phyloP scores from a whole-genome alignment of 2,329 filamentous ascomycete species.

The Macrophomina pseudophaseolina region DNA sequence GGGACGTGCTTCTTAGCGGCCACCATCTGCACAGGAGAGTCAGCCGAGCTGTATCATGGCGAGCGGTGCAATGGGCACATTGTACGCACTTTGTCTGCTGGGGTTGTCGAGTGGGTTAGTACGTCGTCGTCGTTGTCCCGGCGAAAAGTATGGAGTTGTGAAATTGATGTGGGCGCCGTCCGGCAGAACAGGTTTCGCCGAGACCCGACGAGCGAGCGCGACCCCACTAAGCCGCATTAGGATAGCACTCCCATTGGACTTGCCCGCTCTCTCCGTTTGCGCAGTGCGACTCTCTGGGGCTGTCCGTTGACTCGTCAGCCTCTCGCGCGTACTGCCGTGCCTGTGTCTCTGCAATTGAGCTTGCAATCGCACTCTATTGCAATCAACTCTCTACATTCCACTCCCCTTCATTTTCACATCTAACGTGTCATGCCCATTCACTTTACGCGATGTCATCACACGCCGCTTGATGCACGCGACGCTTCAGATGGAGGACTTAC shows the following conservation, averaged over 20 bases:
- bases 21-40: constrained; percentile 73
- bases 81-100: constrained; percentile 43
- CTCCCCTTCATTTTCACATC: background rate
- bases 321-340: too few species aligned
- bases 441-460: background rate
- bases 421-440: background rate
- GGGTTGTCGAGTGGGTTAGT: constrained; percentile 39
- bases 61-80: constrained; percentile 5
- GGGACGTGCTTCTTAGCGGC: constrained; percentile 98
- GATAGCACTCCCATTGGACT: background rate
- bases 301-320: too few species aligned
- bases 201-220: constrained; percentile 12
- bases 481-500: background rate
- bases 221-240: constrained; percentile 3
- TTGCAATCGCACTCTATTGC: background rate
- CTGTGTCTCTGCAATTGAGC: background rate
- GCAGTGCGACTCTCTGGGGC: background rate
- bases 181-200: constrained; percentile 21
- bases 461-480: background rate
- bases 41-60: constrained; percentile 31
- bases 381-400: background rate
- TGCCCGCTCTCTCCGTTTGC: background rate
- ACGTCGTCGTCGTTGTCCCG: constrained; percentile 25
- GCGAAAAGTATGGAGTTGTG: constrained; percentile 20
- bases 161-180: constrained; percentile 23